A percentile compares a stretch with the other conserved stretches of the same genome.
phyloP scores from a whole-genome alignment of 2,329 filamentous ascomycete species.

The Phoma sp. region DNA sequence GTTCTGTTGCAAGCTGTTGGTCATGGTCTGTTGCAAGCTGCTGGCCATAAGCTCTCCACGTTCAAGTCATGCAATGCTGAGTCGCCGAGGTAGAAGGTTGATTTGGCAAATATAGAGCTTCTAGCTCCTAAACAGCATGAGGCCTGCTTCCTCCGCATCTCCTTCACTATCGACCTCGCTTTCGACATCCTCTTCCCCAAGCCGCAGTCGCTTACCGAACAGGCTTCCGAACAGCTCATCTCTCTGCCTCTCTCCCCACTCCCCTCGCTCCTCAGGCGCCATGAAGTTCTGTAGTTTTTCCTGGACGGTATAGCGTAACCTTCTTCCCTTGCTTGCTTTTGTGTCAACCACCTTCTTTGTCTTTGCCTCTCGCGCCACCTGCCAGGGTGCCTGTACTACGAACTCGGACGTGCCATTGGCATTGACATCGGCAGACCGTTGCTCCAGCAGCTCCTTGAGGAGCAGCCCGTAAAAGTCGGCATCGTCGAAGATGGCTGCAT shows the following conservation, averaged over 20 bases:
- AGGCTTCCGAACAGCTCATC: slow-evolving; percentile 66
- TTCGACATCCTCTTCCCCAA: slow-evolving; percentile 53
- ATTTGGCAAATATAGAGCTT: not conserved
- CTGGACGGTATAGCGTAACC: slow-evolving; percentile 92
- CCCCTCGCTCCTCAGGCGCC: slow-evolving; percentile 83
- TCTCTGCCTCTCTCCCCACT: slow-evolving; percentile 81
- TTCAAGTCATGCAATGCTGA: too few relatives aligned
- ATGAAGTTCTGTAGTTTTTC: slow-evolving; percentile 99
- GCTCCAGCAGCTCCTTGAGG: slow-evolving; percentile 90
- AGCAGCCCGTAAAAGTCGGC: slow-evolving; percentile 93
- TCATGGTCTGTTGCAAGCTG: too few relatives aligned
- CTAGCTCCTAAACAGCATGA: slow-evolving; percentile 51
- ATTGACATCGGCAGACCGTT: slow-evolving; percentile 73
- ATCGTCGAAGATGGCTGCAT: slow-evolving; percentile 79
- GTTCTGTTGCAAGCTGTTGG: too few relatives aligned
- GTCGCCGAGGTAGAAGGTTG: too few relatives aligned
- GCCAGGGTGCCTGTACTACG: slow-evolving; percentile 59
- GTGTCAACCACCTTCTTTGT: slow-evolving; percentile 88
- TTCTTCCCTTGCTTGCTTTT: slow-evolving; percentile 92
- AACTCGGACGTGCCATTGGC: slow-evolving; percentile 56
- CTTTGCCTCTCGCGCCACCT: slow-evolving; percentile 78
- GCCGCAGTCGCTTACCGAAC: slow-evolving; percentile 55
- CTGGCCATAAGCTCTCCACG: too few relatives aligned
- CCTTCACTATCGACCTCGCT: slow-evolving; percentile 46
- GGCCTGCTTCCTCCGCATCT: slow-evolving; percentile 46